Percentiles rank a stretch among this genome's conserved stretches.
Evolutionary conservation across 768 basidiomycete genomes (phyloP).

Genomic region (Galerina marginata): DNA sequence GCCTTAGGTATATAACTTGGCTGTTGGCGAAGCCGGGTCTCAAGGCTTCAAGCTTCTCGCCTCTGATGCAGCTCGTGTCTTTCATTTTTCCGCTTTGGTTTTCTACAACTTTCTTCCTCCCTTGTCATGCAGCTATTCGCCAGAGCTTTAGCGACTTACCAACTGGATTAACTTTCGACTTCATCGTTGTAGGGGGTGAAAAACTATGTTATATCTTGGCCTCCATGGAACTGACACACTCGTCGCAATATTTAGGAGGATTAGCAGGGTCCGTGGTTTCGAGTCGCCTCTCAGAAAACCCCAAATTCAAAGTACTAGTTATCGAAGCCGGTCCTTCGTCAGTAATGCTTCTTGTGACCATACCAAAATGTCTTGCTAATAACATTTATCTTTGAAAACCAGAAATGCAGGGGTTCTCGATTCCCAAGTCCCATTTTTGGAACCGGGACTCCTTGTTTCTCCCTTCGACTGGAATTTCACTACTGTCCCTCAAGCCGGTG

Average conservation of each 20-base stretch:
- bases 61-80: background rate
- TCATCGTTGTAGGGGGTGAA: background rate
- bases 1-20: too few species aligned
- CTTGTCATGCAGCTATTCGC: background rate
- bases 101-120: background rate
- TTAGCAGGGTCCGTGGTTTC: background rate
- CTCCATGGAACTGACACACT: too few species aligned
- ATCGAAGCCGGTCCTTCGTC: constrained; percentile 9
- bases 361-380: too few species aligned
- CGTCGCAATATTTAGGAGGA: background rate
- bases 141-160: background rate
- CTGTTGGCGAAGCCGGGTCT: too few species aligned
- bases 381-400: background rate
- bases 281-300: constrained; percentile 4
- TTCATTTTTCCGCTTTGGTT: background rate
- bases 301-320: background rate
- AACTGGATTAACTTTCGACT: background rate
- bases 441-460: background rate
- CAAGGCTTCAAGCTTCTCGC: too few species aligned
- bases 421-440: constrained; percentile 5
- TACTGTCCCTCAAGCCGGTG: background rate
- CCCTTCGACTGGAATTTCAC: constrained; percentile 10
- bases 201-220: background rate
- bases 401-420: constrained; percentile 6
- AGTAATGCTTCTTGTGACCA: background rate